A percentile compares a stretch with the other conserved stretches of the same genome.
phyloP scores from a whole-genome alignment of 176 grass and related monocot genomes.

The Zea luxurians region DNA sequence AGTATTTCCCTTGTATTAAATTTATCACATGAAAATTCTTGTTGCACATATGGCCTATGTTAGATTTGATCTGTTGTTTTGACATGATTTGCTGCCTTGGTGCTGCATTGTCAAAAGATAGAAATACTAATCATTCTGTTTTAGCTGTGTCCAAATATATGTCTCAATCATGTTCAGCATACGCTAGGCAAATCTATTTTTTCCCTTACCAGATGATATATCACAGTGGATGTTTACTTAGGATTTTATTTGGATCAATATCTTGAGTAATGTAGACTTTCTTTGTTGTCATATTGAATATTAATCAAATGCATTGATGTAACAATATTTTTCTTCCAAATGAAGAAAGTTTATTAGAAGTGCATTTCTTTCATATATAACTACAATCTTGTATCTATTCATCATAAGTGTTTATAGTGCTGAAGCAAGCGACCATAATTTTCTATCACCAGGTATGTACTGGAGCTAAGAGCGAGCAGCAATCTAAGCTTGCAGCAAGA shows the following conservation, averaged over 20 bases:
- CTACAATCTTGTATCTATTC: background rate
- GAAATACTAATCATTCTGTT: background rate
- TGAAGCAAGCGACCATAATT: background rate
- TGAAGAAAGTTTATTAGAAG: background rate
- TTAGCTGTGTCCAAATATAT: background rate
- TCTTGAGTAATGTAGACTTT: background rate
- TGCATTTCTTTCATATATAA: background rate
- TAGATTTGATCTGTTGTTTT: background rate
- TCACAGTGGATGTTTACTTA: background rate
- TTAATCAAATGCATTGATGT: background rate
- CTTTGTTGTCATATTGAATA: background rate
- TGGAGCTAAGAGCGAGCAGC: slow-evolving; percentile 90
- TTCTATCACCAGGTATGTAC: slow-evolving; percentile 70
- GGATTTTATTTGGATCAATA: background rate
- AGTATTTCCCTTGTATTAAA: background rate
- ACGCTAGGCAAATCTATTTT: background rate
- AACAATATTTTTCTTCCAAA: background rate
- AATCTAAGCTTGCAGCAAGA: slow-evolving; percentile 92
- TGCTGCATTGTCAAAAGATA: too few relatives aligned
- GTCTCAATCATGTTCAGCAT: background rate
- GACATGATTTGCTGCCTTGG: too few relatives aligned
- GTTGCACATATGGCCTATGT: background rate
- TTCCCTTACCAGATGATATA: background rate
- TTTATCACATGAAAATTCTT: background rate
- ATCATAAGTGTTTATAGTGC: background rate